Percentiles rank a stretch among this genome's conserved stretches.
phyloP scores from a whole-genome alignment of 2,329 filamentous ascomycete species.

The Chrysoporthe austroafricana region DNA sequence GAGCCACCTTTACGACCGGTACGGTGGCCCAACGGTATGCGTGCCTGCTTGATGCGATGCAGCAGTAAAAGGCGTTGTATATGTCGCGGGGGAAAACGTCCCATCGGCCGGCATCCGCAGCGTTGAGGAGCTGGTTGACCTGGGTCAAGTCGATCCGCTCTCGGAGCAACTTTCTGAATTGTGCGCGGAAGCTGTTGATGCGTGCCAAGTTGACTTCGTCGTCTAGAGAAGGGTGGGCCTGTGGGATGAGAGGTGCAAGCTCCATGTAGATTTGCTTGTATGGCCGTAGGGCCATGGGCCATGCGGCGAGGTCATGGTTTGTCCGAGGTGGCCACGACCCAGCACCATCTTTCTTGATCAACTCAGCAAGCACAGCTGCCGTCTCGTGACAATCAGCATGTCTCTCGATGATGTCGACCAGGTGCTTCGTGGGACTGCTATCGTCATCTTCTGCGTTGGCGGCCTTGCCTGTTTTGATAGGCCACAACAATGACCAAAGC shows the following conservation, averaged over 20 bases:
- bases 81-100: constrained; percentile 35
- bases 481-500: too few relatives aligned
- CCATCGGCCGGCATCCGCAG: constrained; percentile 35
- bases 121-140: constrained; percentile 32
- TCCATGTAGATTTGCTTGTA: constrained; percentile 39
- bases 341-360: constrained; percentile 32
- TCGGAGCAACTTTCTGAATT: constrained; percentile 30
- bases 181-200: constrained; percentile 32
- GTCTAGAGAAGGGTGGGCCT: constrained; percentile 33
- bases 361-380: neutral
- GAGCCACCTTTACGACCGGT: constrained; percentile 40
- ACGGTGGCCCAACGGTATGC: constrained; percentile 42
- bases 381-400: constrained; percentile 1
- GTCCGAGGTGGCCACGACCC: constrained; percentile 31
- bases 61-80: constrained; percentile 41
- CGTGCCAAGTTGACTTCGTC: constrained; percentile 34
- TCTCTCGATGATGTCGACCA: too few relatives aligned
- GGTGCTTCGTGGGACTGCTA: too few relatives aligned
- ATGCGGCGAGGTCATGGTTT: constrained; percentile 29
- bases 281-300: constrained; percentile 36
- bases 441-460: too few relatives aligned
- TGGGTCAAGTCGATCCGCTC: constrained; percentile 33
- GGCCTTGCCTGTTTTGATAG: too few relatives aligned
- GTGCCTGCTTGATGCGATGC: constrained; percentile 38
- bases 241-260: constrained; percentile 34